A percentile compares a stretch with the other conserved stretches of the same genome.
These are phyloP conservation scores for Fusarium neocosmosporiellum DNA, from an alignment of 2,329 filamentous ascomycete species.

Conservation along the genomic window DNA sequence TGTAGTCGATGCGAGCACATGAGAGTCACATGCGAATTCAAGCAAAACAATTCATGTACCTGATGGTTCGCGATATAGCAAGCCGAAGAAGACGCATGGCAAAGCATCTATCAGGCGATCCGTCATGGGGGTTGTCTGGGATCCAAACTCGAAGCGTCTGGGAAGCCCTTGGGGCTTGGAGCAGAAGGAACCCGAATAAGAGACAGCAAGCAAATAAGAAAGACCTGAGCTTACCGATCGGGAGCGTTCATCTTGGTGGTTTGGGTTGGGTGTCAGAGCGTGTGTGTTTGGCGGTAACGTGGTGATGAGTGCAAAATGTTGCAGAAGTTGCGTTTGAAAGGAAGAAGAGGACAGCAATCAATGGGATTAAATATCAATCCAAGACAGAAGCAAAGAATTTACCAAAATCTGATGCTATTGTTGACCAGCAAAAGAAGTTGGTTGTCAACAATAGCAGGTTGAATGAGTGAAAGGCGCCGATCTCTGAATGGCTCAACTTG, in stretches of 20 bases:
- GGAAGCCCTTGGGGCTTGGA: background rate
- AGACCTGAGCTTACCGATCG: conserved; percentile 58
- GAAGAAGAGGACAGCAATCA: background rate
- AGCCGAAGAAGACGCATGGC: background rate
- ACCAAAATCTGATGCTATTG: conserved; percentile 8
- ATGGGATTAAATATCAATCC: background rate
- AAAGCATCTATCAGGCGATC: background rate
- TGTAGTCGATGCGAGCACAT: background rate
- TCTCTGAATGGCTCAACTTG: conserved; percentile 15
- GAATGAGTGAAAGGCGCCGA: conserved; percentile 17
- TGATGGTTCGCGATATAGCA: background rate
- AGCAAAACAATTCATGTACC: background rate
- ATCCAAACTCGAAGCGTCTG: background rate
- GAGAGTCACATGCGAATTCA: background rate
- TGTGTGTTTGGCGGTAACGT: conserved; percentile 34
- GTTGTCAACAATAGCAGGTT: conserved; percentile 24
- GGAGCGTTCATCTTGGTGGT: conserved; percentile 64
- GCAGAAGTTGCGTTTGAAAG: background rate
- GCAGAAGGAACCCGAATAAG: background rate
- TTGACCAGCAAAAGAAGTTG: conserved; percentile 3
- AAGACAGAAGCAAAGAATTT: background rate
- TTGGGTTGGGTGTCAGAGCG: conserved; percentile 3
- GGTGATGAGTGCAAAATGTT: conserved; percentile 21
- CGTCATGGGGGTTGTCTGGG: background rate
- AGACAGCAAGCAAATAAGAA: background rate